Percentiles rank a stretch among this genome's conserved stretches.
Evolutionary conservation across 2,329 filamentous ascomycete genomes (phyloP).

Genomic region (Fusarium lateritium): DNA sequence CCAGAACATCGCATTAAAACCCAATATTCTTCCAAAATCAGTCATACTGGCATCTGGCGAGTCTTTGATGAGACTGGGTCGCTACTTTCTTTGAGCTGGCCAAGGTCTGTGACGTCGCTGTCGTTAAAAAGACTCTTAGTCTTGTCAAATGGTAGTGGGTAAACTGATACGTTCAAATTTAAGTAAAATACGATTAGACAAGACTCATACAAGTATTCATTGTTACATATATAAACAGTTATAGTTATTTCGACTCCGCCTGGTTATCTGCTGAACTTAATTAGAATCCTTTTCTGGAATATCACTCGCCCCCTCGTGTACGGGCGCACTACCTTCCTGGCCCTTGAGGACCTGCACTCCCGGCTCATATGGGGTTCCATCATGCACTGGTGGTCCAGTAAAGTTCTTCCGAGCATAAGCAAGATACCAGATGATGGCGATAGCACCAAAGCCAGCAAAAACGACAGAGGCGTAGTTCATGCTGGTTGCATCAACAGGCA

Average conservation of each 20-base stretch:
- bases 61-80: no score
- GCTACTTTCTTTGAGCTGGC: no score
- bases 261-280: conserved; percentile 17
- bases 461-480: conserved; percentile 80
- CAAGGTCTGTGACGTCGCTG: no score
- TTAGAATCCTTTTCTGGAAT: conserved; percentile 36
- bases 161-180: no score
- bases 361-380: conserved; percentile 23
- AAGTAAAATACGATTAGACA: no score
- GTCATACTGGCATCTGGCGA: not conserved
- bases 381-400: conserved; percentile 64
- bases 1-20: not conserved
- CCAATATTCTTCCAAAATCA: not conserved
- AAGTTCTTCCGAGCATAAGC: conserved; percentile 74
- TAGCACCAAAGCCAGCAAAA: conserved; percentile 72
- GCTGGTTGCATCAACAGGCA: conserved; percentile 67
- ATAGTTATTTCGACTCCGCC: not conserved
- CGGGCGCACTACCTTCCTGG: conserved; percentile 20
- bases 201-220: conserved; percentile 6
- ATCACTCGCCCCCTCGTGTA: conserved; percentile 22
- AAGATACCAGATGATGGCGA: conserved; percentile 75
- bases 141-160: no score
- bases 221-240: conserved; percentile 26
- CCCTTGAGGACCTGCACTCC: conserved; percentile 42
- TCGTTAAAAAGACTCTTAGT: no score